These are phyloP conservation scores for Gypsophila paniculata DNA, from an alignment of 179 eudicot genomes.

Conservation along the genomic window DNA sequence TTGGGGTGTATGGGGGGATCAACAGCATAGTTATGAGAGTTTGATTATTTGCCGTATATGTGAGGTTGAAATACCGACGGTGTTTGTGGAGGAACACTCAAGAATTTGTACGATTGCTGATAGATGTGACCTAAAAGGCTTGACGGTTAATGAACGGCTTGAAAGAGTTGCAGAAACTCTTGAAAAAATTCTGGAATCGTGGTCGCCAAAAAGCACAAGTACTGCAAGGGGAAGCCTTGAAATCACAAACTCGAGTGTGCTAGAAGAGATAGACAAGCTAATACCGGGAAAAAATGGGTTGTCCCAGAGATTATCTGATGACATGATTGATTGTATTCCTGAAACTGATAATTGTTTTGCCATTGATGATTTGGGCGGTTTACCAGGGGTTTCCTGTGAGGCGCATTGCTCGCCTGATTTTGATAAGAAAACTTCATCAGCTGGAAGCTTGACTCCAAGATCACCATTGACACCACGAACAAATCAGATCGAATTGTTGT, in stretches of 20 bases:
- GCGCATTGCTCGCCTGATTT: conserved; percentile 37
- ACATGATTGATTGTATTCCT: conserved; percentile 52
- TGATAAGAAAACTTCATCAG: conserved; percentile 49
- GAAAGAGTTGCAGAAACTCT: conserved; percentile 92
- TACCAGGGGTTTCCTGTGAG: conserved; percentile 23
- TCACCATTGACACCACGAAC: conserved; percentile 90
- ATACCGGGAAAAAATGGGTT: conserved; percentile 46
- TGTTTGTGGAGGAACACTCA: conserved; percentile 96
- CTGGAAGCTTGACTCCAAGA: conserved; percentile 77
- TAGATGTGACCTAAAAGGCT: conserved; percentile 88
- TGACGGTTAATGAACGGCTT: conserved; percentile 70
- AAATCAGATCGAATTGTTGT: conserved; percentile 68
- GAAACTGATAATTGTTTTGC: conserved; percentile 42
- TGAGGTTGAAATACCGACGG: conserved; percentile 96
- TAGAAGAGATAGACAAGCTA: conserved; percentile 46
- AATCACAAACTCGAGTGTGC: conserved; percentile 36
- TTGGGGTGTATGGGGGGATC: conserved; percentile 69
- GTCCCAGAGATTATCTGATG: conserved; percentile 44
- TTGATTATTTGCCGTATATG: conserved; percentile 92
- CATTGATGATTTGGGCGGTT: conserved; percentile 40
- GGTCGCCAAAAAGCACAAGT: conserved; percentile 63
- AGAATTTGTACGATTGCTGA: conserved; percentile 96
- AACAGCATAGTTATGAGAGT: conserved; percentile 58
- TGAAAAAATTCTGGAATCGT: conserved; percentile 73
- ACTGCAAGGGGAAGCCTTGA: conserved; percentile 50